phyloP scores from a whole-genome alignment of 202 grass and related monocot genomes.

The Schoenoplectus triqueter region DNA sequence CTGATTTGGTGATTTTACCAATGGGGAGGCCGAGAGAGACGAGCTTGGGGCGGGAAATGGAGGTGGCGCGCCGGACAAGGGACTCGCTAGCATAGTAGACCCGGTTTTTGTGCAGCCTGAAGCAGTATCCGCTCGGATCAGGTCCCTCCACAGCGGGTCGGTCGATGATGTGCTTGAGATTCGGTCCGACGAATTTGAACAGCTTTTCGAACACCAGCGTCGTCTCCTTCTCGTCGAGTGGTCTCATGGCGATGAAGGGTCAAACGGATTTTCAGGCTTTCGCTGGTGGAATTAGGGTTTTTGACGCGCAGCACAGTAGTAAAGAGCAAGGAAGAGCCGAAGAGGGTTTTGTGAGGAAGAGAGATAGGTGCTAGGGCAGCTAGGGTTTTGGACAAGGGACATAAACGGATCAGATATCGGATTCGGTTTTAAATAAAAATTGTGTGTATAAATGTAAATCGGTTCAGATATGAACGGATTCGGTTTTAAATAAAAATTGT shows the following conservation, averaged over 20 bases:
- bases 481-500: too few species aligned
- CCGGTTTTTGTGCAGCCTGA: constrained; percentile 86
- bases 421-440: too few species aligned
- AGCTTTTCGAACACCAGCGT: constrained; percentile 82
- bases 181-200: constrained; percentile 91
- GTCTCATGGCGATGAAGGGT: constrained; percentile 49
- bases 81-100: constrained; percentile 81
- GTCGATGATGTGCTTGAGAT: constrained; percentile 82
- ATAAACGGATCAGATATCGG: too few species aligned
- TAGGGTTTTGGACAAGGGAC: constrained; percentile 33
- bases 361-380: background rate
- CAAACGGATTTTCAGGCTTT: background rate
- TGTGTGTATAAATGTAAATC: too few species aligned
- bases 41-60: constrained; percentile 58
- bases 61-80: constrained; percentile 70
- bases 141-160: constrained; percentile 62
- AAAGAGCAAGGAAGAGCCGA: too few species aligned
- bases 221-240: constrained; percentile 94
- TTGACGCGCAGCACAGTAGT: background rate
- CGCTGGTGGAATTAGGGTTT: background rate
- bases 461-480: too few species aligned
- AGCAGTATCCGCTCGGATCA: constrained; percentile 67
- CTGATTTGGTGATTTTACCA: constrained; percentile 81
- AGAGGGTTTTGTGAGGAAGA: background rate
- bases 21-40: constrained; percentile 67